Conservation (phyloP, 768 basidiomycete species). For the Rhodosporidiobolus odoratus region DNA sequence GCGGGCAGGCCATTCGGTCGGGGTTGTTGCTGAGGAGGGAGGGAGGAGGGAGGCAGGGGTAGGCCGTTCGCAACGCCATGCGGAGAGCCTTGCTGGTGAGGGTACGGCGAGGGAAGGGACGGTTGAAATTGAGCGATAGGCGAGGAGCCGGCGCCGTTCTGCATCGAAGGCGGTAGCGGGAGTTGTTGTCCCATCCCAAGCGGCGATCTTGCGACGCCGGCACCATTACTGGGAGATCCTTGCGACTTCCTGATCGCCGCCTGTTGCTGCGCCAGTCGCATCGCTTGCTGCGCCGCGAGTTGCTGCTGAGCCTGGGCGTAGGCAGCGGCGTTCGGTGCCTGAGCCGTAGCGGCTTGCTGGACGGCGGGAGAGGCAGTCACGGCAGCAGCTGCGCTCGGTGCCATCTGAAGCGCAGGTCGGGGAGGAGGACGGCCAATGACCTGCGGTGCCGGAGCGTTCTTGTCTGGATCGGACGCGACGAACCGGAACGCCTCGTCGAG, state of each 20-base stretch:
- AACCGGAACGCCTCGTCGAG: conserved; percentile 31
- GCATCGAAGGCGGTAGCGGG: background rate
- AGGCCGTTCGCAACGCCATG: conserved; percentile 14
- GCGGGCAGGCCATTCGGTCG: conserved; percentile 15
- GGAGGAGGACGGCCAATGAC: conserved; percentile 31
- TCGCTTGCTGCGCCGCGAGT: conserved; percentile 17
- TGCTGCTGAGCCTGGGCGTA: conserved; percentile 26
- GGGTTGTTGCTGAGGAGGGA: conserved; percentile 2
- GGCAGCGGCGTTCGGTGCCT: conserved; percentile 14
- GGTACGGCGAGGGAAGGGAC: background rate
- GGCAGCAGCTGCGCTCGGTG: conserved; percentile 1
- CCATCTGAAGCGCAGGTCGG: conserved; percentile 27
- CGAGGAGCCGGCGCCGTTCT: conserved; percentile 8
- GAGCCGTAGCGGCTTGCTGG: background rate
- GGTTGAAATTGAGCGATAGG: background rate
- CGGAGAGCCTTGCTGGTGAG: background rate
- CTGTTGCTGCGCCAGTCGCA: conserved; percentile 19
- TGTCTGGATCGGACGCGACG: conserved; percentile 17
- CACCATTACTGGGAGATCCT: conserved; percentile 7
- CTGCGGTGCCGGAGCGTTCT: conserved; percentile 20
- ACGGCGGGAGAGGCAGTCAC: background rate
- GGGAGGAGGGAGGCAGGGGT: conserved; percentile 3
- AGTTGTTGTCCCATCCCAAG: background rate
- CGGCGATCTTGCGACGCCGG: conserved; percentile 8
- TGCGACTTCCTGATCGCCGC: conserved; percentile 15